Percentiles rank a stretch among this genome's conserved stretches.
phyloP scores from a whole-genome alignment of 306 rosid genomes.

The Sechiopsis laciniata region DNA sequence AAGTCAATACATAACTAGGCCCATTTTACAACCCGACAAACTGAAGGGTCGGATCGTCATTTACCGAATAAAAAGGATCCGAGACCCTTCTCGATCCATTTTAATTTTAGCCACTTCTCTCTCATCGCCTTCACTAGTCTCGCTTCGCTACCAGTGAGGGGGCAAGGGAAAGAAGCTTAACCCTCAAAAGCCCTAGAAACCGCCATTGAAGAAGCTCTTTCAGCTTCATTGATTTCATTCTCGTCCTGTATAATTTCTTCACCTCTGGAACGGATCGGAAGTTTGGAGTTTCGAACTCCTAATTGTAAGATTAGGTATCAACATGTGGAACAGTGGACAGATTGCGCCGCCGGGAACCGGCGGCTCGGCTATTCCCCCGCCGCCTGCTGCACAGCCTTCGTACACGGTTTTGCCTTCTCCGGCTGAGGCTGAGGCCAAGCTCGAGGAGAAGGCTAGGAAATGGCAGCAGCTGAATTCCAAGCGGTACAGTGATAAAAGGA shows the following conservation, averaged over 20 bases:
- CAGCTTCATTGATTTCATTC: neutral
- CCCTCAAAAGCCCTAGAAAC: conserved; percentile 24
- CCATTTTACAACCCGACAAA: neutral
- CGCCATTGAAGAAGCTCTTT: conserved; percentile 8
- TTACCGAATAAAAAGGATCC: neutral
- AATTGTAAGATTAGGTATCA: conserved; percentile 22
- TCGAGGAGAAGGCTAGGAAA: conserved; percentile 91
- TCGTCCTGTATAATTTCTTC: neutral
- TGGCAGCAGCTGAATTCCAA: conserved; percentile 96
- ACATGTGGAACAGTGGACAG: conserved; percentile 93
- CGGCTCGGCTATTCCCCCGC: conserved; percentile 71
- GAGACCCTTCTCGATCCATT: neutral
- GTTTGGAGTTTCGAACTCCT: conserved; percentile 20
- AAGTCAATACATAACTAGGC: neutral
- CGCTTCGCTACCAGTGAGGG: conserved; percentile 12
- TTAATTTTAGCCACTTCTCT: neutral
- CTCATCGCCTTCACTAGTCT: neutral
- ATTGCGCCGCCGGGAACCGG: conserved; percentile 90
- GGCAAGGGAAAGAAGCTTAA: neutral
- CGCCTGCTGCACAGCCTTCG: conserved; percentile 76
- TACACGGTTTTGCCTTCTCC: conserved; percentile 78
- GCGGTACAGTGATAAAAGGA: conserved; percentile 89
- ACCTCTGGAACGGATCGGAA: conserved; percentile 14
- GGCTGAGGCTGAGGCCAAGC: conserved; percentile 73
- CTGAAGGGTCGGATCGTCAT: neutral